These are phyloP conservation scores for Claviceps capensis DNA, from an alignment of 2,329 filamentous ascomycete species.

Conservation along the genomic window DNA sequence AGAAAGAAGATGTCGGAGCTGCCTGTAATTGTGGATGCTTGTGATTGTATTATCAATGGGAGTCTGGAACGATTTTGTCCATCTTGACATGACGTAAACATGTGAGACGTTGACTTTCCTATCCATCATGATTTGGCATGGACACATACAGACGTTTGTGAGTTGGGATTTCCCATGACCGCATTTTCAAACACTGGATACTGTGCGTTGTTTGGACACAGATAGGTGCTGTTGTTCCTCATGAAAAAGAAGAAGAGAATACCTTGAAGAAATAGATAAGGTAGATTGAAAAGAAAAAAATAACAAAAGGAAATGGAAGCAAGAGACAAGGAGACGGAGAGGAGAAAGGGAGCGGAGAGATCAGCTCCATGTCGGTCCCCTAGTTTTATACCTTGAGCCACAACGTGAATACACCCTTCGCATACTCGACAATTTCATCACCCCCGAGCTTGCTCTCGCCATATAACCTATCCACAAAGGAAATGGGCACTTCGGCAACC, in stretches of 20 bases:
- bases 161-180: neutral
- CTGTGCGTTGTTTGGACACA: neutral
- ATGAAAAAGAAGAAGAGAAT: no score
- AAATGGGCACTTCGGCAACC: slow-evolving; percentile 91
- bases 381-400: slow-evolving; percentile 57
- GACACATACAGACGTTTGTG: neutral
- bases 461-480: slow-evolving; percentile 89
- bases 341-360: neutral
- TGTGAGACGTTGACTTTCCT: no score
- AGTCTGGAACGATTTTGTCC: no score
- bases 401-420: slow-evolving; percentile 66
- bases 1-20: no score
- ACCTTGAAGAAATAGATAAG: neutral
- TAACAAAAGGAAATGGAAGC: neutral
- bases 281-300: neutral
- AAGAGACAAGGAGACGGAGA: neutral
- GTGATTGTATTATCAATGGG: no score
- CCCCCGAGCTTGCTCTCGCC: slow-evolving; percentile 91
- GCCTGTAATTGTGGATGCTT: no score
- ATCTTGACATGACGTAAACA: no score
- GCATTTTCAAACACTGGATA: neutral
- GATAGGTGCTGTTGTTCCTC: neutral
- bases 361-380: neutral
- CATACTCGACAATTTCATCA: slow-evolving; percentile 92
- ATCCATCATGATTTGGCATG: neutral